These are phyloP conservation scores for Meyerozyma sp. DNA, from an alignment of 1,139 yeast genomes.

Conservation along the genomic window DNA sequence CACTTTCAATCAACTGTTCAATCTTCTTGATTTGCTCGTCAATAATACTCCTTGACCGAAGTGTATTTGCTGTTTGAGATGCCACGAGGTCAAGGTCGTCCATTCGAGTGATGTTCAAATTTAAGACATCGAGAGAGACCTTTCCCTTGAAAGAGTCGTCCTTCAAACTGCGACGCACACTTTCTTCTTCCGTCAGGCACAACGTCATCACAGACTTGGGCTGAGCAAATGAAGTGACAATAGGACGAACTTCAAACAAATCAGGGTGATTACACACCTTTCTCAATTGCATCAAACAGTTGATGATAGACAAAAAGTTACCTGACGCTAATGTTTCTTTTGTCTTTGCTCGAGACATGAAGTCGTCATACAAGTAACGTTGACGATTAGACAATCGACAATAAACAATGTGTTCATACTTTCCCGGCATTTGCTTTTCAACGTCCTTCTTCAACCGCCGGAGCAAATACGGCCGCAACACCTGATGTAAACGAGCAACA, in stretches of 20 bases:
- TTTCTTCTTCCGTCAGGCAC: conserved; percentile 39
- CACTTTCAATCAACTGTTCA: conserved; percentile 26
- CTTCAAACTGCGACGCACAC: conserved; percentile 37
- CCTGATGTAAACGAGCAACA: conserved; percentile 86
- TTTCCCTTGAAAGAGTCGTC: conserved; percentile 17
- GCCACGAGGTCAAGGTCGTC: conserved; percentile 47
- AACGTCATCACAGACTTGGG: conserved; percentile 54
- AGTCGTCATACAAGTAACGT: conserved; percentile 88
- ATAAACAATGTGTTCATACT: conserved; percentile 89
- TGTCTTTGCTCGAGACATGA: conserved; percentile 95
- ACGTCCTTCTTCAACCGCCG: conserved; percentile 94
- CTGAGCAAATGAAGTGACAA: conserved; percentile 82
- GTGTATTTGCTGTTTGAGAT: conserved; percentile 36
- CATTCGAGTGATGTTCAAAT: conserved; percentile 50
- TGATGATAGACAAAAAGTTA: conserved; percentile 88
- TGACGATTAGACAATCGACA: conserved; percentile 93
- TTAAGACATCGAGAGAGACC: conserved; percentile 54
- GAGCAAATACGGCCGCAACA: conserved; percentile 83
- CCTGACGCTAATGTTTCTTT: conserved; percentile 92
- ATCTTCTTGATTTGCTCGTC: conserved; percentile 38
- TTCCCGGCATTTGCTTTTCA: conserved; percentile 98
- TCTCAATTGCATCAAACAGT: conserved; percentile 95
- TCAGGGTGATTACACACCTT: conserved; percentile 98
- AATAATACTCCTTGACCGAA: conserved; percentile 46
- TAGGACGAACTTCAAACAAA: conserved; percentile 91